phyloP scores from a whole-genome alignment of 2,329 filamentous ascomycete genomes.

The Cytospora chrysosperma region DNA sequence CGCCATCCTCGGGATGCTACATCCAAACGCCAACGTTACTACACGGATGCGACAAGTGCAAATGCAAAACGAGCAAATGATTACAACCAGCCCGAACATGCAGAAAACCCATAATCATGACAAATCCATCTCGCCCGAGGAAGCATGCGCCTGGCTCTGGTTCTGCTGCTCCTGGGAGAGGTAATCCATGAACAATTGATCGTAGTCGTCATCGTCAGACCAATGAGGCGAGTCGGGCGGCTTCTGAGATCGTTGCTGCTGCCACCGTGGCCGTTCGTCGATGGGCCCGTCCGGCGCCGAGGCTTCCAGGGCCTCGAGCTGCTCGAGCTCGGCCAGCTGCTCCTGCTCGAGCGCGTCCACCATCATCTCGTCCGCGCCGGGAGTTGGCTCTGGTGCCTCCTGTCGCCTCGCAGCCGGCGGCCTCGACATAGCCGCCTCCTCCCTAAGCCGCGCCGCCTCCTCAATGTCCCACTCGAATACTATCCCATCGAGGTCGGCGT shows the following conservation, averaged over 20 bases:
- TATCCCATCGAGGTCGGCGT: constrained; percentile 39
- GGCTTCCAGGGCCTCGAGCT: constrained; percentile 53
- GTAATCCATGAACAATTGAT: constrained; percentile 65
- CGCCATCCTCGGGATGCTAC: too few species aligned
- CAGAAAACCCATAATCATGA: constrained; percentile 31
- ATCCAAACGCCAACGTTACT: constrained; percentile 1
- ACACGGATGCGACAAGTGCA: not conserved
- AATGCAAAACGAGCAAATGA: not conserved
- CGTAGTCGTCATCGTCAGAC: constrained; percentile 61
- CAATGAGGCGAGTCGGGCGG: constrained; percentile 35
- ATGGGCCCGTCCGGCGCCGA: constrained; percentile 37
- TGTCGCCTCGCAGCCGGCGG: constrained; percentile 27
- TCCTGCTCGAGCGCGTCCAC: constrained; percentile 49
- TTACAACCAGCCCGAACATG: not conserved
- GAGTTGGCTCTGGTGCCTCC: constrained; percentile 22
- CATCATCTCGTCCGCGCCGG: constrained; percentile 49
- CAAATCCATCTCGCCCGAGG: constrained; percentile 48
- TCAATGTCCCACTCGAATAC: constrained; percentile 53
- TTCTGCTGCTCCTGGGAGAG: constrained; percentile 44
- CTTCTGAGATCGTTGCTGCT: constrained; percentile 20
- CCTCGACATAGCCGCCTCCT: constrained; percentile 27
- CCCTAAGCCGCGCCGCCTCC: constrained; percentile 42
- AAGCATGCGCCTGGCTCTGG: constrained; percentile 25
- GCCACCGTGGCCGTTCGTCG: constrained; percentile 21
- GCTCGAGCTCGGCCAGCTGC: constrained; percentile 59